Evolutionary conservation across 2,329 filamentous ascomycete genomes (phyloP), one percentile per base, ranked within the genome.

Genomic region (Ophiostoma australiae): DNA sequence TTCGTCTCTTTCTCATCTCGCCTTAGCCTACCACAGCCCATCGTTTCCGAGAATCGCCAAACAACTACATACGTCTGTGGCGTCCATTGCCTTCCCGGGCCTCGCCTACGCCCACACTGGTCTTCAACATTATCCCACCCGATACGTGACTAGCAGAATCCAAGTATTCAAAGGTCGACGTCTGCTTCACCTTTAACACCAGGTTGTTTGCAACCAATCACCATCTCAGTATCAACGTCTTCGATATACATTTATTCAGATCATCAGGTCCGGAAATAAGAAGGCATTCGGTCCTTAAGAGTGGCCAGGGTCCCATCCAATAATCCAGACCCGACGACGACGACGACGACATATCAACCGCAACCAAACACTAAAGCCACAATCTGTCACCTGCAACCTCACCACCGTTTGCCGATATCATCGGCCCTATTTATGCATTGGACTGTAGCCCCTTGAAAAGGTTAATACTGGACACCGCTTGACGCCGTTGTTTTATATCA

Each of bases 71-170:
- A 31, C 44, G 41, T n/a, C 61, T 66, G 35, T 33, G 61, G 33
- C 61, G 33, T n/a, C 33, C 20, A 66, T n/a, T 4, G 7, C 33
- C 35, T 39, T 20, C 33, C 35, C 63, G 63, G 35, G 35, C 33
- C 63, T 66, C 63, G 63, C 63, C 35, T 66, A 66, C 10, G 23
- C 33, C 10, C 63, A 66, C 35, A 41, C 63, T 20, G 35, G 41
- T 31, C 41, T 27, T 39, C 6, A 31, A 66, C 35, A 37, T 20
- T 39, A 10, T 13, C 10, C 20, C 10, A 37, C 8, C 52, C 27
- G 58, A 66, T 66, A 66, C 63, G 63, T 39, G 33, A 20, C 63
- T n/a, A 66, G 33, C 10, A 27, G 7, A 41, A 8, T 39, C 35
- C 37, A 39, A 66, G 27, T 4, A 31, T 37, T 39, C 33, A 37